Conservation (phyloP, 192 early-diverging fungal genomes). For the Linnemannia elongata region DNA sequence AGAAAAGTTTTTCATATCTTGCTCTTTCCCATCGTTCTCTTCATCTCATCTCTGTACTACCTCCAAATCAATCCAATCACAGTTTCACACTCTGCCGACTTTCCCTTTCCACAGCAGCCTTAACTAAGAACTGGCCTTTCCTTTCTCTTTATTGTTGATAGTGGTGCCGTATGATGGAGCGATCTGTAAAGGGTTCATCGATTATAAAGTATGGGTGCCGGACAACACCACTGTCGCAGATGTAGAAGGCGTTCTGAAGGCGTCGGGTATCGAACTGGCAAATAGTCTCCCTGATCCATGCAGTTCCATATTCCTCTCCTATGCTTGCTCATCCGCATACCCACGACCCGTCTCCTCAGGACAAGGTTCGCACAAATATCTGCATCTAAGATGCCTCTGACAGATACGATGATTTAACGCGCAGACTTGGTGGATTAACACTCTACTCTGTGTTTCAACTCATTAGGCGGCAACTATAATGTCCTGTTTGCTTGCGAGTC, state of each 20-base stretch:
- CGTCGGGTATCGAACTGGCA: background rate
- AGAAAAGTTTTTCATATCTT: background rate
- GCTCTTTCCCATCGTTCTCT: background rate
- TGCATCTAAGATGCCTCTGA: too few relatives aligned
- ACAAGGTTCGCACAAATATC: background rate
- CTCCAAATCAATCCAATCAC: background rate
- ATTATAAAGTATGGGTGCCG: conserved; percentile 27
- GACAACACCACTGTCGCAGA: conserved; percentile 5
- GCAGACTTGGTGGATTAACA: background rate
- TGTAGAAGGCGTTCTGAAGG: conserved; percentile 2
- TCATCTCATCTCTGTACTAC: background rate
- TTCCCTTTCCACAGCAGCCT: background rate
- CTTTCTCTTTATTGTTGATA: background rate
- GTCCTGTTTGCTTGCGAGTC: conserved; percentile 45
- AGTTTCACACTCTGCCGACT: background rate
- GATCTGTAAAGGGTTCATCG: conserved; percentile 20
- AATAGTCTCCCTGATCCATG: conserved; percentile 17
- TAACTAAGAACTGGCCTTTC: too few relatives aligned
- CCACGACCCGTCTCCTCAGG: conserved; percentile 26
- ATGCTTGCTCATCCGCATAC: conserved; percentile 22
- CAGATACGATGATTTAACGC: background rate
- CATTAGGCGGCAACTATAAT: conserved; percentile 9
- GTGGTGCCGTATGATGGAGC: conserved; percentile 12
- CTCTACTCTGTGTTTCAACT: background rate
- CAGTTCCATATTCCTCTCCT: conserved; percentile 23